These are phyloP conservation scores for Solanum tarapatanum DNA, from an alignment of 257 asterid genomes.

Conservation along the genomic window DNA sequence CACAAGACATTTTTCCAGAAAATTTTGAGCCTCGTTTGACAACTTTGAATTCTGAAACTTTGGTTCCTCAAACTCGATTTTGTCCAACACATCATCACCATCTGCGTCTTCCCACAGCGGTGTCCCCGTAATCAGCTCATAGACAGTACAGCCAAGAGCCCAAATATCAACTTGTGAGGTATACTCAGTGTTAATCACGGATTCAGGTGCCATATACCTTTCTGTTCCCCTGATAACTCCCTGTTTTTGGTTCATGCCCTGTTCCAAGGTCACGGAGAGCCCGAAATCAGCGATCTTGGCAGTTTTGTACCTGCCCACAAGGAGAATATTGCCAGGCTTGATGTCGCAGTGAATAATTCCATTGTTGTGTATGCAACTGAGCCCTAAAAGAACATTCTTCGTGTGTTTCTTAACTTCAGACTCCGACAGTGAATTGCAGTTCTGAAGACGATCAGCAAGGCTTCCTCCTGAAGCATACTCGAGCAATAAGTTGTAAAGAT, in stretches of 20 bases:
- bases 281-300: too few relatives aligned
- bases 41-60: background rate
- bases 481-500: background rate
- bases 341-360: background rate
- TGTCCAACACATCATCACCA: background rate
- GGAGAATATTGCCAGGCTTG: too few relatives aligned
- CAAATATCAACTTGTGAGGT: too few relatives aligned
- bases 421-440: background rate
- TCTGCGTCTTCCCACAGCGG: background rate
- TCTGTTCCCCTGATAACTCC: too few relatives aligned
- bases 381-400: background rate
- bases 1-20: background rate
- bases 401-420: background rate
- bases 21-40: background rate
- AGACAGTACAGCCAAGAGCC: background rate
- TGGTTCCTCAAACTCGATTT: background rate
- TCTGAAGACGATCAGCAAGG: background rate
- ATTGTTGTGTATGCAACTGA: background rate
- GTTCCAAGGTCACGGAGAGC: too few relatives aligned
- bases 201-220: too few relatives aligned
- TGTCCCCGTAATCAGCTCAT: background rate
- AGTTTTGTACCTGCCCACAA: too few relatives aligned
- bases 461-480: conserved; percentile 1
- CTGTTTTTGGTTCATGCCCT: too few relatives aligned
- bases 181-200: too few relatives aligned